phyloP scores from a whole-genome alignment of 2,329 filamentous ascomycete genomes.

The Whalleya microplaca region DNA sequence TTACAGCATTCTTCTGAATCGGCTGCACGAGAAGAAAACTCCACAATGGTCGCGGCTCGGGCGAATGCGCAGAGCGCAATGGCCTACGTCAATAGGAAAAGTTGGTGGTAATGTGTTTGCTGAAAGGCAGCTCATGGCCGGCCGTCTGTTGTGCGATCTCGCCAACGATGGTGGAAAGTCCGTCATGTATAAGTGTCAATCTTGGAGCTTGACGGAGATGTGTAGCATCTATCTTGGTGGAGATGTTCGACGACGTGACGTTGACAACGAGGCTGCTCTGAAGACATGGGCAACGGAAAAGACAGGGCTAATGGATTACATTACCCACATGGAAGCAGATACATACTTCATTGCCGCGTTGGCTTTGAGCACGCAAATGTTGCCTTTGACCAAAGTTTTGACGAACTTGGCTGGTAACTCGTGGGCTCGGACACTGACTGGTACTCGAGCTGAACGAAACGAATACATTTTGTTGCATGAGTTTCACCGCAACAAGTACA shows the following conservation, averaged over 20 bases:
- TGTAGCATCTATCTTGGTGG: slow-evolving; percentile 83
- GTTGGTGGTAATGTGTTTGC: slow-evolving; percentile 89
- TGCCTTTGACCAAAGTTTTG: slow-evolving; percentile 90
- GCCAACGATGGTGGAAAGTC: slow-evolving; percentile 98
- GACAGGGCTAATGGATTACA: slow-evolving; percentile 87
- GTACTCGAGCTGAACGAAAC: slow-evolving; percentile 95
- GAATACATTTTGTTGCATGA: slow-evolving; percentile 99
- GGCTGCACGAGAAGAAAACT: slow-evolving; percentile 86
- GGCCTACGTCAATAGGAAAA: slow-evolving; percentile 86
- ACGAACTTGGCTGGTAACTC: slow-evolving; percentile 98
- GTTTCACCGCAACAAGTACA: slow-evolving; percentile 95
- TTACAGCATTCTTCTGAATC: slow-evolving; percentile 85
- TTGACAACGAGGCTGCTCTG: slow-evolving; percentile 86
- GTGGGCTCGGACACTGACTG: slow-evolving; percentile 93
- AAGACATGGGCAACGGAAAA: slow-evolving; percentile 85
- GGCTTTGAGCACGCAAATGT: slow-evolving; percentile 85
- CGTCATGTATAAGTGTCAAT: slow-evolving; percentile 94
- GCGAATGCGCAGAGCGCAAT: slow-evolving; percentile 78
- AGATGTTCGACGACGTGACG: slow-evolving; percentile 73
- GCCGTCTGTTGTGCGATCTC: slow-evolving; percentile 88
- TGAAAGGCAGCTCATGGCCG: slow-evolving; percentile 86
- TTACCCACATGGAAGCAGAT: slow-evolving; percentile 92
- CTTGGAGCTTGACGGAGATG: slow-evolving; percentile 98
- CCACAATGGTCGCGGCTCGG: slow-evolving; percentile 95
- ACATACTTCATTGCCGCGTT: slow-evolving; percentile 95